phyloP scores from a whole-genome alignment of 495 filamentous ascomycete species.

The Podospora australis region DNA sequence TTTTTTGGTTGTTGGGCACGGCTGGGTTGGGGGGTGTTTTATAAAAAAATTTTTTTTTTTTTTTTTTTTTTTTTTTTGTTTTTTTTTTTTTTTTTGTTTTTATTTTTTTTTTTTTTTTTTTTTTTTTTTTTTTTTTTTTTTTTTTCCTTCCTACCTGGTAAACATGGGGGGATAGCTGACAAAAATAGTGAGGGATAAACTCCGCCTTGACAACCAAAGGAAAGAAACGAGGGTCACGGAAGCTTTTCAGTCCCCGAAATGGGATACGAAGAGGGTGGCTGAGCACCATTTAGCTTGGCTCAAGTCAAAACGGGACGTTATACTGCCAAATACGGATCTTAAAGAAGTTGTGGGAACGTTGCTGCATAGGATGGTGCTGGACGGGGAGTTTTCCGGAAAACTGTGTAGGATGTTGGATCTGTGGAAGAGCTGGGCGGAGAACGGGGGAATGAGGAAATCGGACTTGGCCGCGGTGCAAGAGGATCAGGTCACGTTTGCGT shows the following conservation, averaged over 20 bases:
- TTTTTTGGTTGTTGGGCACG: too few species aligned
- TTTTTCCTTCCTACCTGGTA: neutral
- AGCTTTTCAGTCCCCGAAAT: constrained; percentile 51
- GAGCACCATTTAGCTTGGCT: constrained; percentile 45
- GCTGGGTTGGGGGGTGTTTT: too few species aligned
- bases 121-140: too few species aligned
- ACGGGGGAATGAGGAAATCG: constrained; percentile 50
- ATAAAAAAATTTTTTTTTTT: too few species aligned
- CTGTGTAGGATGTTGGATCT: constrained; percentile 47
- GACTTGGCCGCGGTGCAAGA: constrained; percentile 43
- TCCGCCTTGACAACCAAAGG: constrained; percentile 32
- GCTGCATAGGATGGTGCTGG: constrained; percentile 50
- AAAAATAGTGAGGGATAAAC: constrained; percentile 29
- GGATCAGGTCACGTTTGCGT: constrained; percentile 41
- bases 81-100: too few species aligned
- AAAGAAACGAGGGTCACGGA: constrained; percentile 41
- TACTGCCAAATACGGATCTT: constrained; percentile 12
- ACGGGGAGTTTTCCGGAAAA: constrained; percentile 36
- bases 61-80: too few species aligned
- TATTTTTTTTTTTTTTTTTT: too few species aligned
- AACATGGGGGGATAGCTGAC: constrained; percentile 3
- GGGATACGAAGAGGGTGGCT: constrained; percentile 46
- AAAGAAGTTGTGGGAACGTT: constrained; percentile 44
- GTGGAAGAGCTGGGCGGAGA: constrained; percentile 54
- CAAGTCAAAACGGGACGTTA: constrained; percentile 21